Evolutionary conservation across 768 basidiomycete genomes (phyloP).

Genomic region (Trametes maxima): DNA sequence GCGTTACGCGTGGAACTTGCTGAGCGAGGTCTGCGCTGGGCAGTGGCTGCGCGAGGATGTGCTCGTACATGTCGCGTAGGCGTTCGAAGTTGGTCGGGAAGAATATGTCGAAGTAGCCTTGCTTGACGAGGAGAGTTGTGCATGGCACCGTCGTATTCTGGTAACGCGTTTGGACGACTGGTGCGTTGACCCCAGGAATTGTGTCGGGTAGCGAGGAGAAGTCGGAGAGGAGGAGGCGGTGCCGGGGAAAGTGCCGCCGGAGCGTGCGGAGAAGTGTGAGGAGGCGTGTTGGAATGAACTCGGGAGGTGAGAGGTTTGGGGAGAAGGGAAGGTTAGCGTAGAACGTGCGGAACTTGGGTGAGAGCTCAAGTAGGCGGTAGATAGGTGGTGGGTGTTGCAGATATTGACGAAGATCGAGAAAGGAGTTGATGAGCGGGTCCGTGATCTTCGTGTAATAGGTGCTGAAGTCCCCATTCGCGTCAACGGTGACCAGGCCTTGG

Average conservation of each 20-base stretch:
- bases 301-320: slow-evolving; percentile 83
- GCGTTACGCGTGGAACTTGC: slow-evolving; percentile 47
- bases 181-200: slow-evolving; percentile 73
- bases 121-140: slow-evolving; percentile 87
- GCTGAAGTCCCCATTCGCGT: slow-evolving; percentile 79
- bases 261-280: slow-evolving; percentile 83
- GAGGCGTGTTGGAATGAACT: slow-evolving; percentile 92
- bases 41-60: slow-evolving; percentile 65
- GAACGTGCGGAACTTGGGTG: slow-evolving; percentile 59
- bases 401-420: slow-evolving; percentile 66
- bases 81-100: slow-evolving; percentile 92
- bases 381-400: slow-evolving; percentile 62
- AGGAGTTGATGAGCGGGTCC: slow-evolving; percentile 82
- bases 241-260: slow-evolving; percentile 82
- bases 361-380: slow-evolving; percentile 54
- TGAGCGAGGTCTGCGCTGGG: slow-evolving; percentile 30
- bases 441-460: slow-evolving; percentile 81
- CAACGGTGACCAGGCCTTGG: slow-evolving; percentile 81
- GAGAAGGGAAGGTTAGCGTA: slow-evolving; percentile 81
- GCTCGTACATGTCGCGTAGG: slow-evolving; percentile 89
- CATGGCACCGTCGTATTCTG: slow-evolving; percentile 86
- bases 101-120: slow-evolving; percentile 98
- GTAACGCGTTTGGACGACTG: slow-evolving; percentile 95
- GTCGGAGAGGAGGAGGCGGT: slow-evolving; percentile 93
- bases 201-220: slow-evolving; percentile 88